A percentile compares a stretch with the other conserved stretches of the same genome.
phyloP scores from a whole-genome alignment of 2,329 filamentous ascomycete species.

The Colletotrichum tropicicola region DNA sequence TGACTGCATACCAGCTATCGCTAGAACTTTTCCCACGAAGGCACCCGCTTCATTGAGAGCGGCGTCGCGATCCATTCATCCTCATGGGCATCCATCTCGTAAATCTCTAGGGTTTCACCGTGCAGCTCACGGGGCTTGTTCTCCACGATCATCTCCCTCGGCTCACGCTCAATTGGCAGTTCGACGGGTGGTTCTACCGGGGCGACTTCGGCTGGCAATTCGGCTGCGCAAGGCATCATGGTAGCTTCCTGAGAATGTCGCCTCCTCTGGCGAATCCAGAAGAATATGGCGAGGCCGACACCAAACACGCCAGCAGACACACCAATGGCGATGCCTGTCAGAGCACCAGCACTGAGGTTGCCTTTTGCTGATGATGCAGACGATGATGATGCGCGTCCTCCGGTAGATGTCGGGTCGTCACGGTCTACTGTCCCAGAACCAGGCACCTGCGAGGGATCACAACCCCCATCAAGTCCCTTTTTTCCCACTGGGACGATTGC shows the following conservation, averaged over 20 bases:
- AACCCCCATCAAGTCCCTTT: neutral
- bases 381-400: neutral
- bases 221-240: too few relatives aligned
- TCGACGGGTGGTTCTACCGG: neutral
- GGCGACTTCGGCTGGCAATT: too few relatives aligned
- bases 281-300: neutral
- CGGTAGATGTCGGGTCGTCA: too few relatives aligned
- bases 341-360: neutral
- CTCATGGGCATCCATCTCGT: neutral
- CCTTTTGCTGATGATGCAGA: neutral
- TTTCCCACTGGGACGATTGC: neutral
- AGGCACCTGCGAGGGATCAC: neutral
- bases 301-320: neutral
- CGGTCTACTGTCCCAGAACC: neutral
- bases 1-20: too few relatives aligned
- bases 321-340: neutral
- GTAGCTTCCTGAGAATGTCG: neutral
- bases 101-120: neutral
- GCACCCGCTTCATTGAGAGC: too few relatives aligned
- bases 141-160: neutral
- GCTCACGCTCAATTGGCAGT: too few relatives aligned
- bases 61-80: neutral
- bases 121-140: neutral
- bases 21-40: neutral
- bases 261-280: neutral